Evolutionary conservation across 2,329 filamentous ascomycete genomes (phyloP).

Genomic region (Aureobasidium sp.): DNA sequence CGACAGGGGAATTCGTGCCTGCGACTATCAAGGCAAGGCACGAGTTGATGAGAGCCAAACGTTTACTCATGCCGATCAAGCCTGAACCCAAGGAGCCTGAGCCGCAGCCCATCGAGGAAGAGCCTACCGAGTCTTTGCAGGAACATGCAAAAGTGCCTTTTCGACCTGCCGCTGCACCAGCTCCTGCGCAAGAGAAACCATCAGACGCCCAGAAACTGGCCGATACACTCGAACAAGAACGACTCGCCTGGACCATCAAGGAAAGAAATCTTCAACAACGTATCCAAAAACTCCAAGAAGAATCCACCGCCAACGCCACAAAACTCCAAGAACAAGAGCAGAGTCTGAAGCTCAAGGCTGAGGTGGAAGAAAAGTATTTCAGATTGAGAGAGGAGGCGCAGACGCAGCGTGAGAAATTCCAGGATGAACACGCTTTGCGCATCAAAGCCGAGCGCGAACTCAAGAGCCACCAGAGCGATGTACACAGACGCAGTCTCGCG

Average conservation of each 20-base stretch:
- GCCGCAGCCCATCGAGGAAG: too few relatives aligned
- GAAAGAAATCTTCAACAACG: not conserved
- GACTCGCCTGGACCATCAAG: not conserved
- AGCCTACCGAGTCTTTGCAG: too few relatives aligned
- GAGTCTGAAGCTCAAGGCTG: not conserved
- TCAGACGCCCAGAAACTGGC: not conserved
- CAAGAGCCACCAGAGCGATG: not conserved
- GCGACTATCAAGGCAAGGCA: too few relatives aligned
- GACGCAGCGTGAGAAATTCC: not conserved
- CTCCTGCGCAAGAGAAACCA: too few relatives aligned
- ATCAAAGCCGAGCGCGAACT: not conserved
- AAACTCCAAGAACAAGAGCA: not conserved
- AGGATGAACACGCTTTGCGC: not conserved
- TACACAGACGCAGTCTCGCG: not conserved
- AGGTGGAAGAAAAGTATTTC: not conserved
- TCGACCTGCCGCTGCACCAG: too few relatives aligned
- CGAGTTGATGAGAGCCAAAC: too few relatives aligned
- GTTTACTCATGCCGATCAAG: too few relatives aligned
- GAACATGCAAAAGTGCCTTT: too few relatives aligned
- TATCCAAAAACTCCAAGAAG: not conserved
- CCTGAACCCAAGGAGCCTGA: too few relatives aligned
- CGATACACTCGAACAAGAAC: not conserved
- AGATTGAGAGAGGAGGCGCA: not conserved
- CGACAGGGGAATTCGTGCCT: too few relatives aligned
- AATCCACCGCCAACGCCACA: not conserved